A percentile compares a stretch with the other conserved stretches of the same genome.
phyloP scores from a whole-genome alignment of 2,329 filamentous ascomycete genomes.

The Aspergillus aculeatinus region DNA sequence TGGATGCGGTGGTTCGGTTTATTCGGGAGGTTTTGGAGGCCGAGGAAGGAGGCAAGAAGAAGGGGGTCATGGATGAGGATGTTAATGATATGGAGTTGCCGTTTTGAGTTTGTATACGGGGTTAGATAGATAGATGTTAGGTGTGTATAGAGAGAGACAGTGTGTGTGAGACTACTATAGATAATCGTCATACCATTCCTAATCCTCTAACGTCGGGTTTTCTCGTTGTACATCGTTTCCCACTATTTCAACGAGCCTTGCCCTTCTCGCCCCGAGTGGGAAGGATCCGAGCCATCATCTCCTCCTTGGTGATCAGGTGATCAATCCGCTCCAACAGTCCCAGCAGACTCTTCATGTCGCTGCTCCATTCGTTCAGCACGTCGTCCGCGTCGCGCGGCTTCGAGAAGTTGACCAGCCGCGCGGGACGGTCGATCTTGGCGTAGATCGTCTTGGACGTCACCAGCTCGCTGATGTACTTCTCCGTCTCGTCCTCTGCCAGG shows the following conservation, averaged over 20 bases:
- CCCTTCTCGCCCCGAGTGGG: conserved; percentile 50
- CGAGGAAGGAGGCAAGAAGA: conserved; percentile 30
- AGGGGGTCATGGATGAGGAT: conserved; percentile 51
- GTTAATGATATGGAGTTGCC: conserved; percentile 69
- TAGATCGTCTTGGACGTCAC: conserved; percentile 98
- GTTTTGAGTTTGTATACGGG: conserved; percentile 42
- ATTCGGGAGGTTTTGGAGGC: conserved; percentile 56
- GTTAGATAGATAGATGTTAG: conserved; percentile 9
- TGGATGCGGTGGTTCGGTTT: conserved; percentile 72
- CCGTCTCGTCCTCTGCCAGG: conserved; percentile 89
- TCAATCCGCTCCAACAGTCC: conserved; percentile 87
- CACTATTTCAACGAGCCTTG: conserved; percentile 34
- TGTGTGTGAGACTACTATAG: not conserved
- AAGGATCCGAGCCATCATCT: conserved; percentile 99
- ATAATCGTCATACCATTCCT: conserved; percentile 28
- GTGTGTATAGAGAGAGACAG: not conserved
- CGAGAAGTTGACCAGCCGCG: conserved; percentile 87
- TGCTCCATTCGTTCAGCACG: conserved; percentile 96
- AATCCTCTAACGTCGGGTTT: conserved; percentile 19
- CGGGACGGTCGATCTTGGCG: conserved; percentile 93
- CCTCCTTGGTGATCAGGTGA: conserved; percentile 98
- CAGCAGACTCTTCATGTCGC: conserved; percentile 92
- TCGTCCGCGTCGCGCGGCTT: conserved; percentile 94
- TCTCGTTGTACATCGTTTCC: conserved; percentile 17
- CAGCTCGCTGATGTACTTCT: conserved; percentile 97